A percentile compares a stretch with the other conserved stretches of the same genome.
Conservation (phyloP, 345 rosid genomes). For the Hibiscus mutabilis region DNA sequence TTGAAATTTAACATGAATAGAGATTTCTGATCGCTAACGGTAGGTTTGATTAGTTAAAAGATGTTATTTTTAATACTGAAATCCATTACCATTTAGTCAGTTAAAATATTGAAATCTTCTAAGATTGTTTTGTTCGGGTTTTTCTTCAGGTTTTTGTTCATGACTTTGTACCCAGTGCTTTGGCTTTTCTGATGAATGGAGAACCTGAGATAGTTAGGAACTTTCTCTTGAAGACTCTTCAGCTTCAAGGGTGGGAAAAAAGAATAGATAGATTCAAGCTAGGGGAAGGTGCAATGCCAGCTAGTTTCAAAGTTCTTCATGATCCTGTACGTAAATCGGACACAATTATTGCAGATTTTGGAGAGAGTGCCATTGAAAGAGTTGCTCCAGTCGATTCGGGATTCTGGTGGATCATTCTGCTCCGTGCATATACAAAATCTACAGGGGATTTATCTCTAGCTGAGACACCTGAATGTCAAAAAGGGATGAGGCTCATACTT, state of each 20-base stretch:
- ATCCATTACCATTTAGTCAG: not conserved
- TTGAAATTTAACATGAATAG: not conserved
- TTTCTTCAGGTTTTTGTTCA: constrained; percentile 58
- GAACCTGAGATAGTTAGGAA: constrained; percentile 72
- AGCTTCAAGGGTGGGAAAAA: constrained; percentile 73
- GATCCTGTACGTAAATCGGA: constrained; percentile 59
- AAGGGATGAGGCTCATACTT: constrained; percentile 74
- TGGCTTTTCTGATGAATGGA: constrained; percentile 74
- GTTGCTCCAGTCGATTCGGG: constrained; percentile 88
- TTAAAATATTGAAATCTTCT: not conserved
- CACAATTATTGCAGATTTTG: constrained; percentile 65
- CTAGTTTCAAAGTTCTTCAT: constrained; percentile 76
- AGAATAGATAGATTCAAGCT: constrained; percentile 62
- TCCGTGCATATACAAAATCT: constrained; percentile 74
- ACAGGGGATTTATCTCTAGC: constrained; percentile 60
- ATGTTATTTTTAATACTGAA: not conserved
- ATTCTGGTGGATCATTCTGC: constrained; percentile 89
- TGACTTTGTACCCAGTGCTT: constrained; percentile 80
- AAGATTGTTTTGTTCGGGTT: not conserved
- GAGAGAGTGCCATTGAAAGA: constrained; percentile 80
- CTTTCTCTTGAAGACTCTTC: constrained; percentile 58
- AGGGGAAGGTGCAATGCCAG: constrained; percentile 84
- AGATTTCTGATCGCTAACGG: not conserved
- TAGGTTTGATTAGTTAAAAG: not conserved
- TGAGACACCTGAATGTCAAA: constrained; percentile 67